Conservation (phyloP, 2,329 filamentous ascomycete genomes). For the Leptographium radiaticola region DNA sequence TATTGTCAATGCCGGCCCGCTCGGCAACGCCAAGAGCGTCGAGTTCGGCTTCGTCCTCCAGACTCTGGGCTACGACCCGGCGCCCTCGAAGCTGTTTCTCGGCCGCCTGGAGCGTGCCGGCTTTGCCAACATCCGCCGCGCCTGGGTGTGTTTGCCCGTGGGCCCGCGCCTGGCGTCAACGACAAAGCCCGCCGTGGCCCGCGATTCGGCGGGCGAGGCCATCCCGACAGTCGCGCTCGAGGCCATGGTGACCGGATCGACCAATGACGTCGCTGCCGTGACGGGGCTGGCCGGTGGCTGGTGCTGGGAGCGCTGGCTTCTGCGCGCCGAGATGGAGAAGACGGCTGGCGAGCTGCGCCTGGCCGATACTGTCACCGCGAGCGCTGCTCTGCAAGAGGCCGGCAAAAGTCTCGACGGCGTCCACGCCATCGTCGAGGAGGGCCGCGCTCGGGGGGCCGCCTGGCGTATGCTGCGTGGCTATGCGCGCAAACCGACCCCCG, state of each 20-base stretch:
- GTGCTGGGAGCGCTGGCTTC: conserved; percentile 93
- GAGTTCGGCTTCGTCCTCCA: conserved; percentile 87
- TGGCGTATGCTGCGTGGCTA: conserved; percentile 52
- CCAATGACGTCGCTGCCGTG: conserved; percentile 58
- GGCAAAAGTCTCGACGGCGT: conserved; percentile 48
- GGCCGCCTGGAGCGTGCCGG: conserved; percentile 59
- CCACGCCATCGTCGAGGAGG: conserved; percentile 50
- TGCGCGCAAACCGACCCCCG: conserved; percentile 42
- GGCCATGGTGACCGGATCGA: conserved; percentile 53
- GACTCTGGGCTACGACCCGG: conserved; percentile 79
- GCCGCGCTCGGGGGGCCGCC: conserved; percentile 41
- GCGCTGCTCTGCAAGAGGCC: conserved; percentile 39
- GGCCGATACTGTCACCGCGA: conserved; percentile 36
- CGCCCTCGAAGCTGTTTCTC: conserved; percentile 71
- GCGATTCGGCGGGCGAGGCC: conserved; percentile 23
- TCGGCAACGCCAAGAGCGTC: conserved; percentile 69
- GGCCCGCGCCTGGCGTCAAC: conserved; percentile 35
- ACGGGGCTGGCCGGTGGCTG: conserved; percentile 75
- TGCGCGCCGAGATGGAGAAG: conserved; percentile 76
- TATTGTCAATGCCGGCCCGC: conserved; percentile 70
- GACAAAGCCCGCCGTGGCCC: conserved; percentile 20
- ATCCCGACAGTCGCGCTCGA: conserved; percentile 41
- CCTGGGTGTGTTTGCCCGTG: conserved; percentile 83
- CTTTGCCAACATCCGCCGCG: conserved; percentile 68
- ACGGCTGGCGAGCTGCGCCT: conserved; percentile 51